Evolutionary conservation across 768 basidiomycete genomes (phyloP).

Genomic region (Paxillus ammoniavirescens): DNA sequence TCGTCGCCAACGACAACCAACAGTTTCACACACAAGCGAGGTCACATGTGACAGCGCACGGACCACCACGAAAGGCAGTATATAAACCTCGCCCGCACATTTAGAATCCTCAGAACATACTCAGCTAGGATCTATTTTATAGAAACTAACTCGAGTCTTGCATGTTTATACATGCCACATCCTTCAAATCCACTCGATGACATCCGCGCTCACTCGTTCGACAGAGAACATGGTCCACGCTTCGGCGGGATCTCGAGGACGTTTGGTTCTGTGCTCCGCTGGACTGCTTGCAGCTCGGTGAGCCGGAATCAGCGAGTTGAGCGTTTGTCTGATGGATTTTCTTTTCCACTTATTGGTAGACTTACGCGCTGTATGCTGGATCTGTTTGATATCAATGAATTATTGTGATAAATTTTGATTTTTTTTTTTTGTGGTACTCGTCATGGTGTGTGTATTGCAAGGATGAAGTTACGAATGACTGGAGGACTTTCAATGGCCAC

Average conservation of each 20-base stretch:
- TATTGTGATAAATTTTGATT: too few relatives aligned
- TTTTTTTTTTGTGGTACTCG: too few relatives aligned
- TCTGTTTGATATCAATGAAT: too few relatives aligned
- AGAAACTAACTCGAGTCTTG: conserved; percentile 79
- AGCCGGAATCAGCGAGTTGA: conserved; percentile 48
- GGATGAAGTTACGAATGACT: too few relatives aligned
- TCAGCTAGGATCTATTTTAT: conserved; percentile 80
- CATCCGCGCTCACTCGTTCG: conserved; percentile 58
- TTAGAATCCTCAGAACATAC: conserved; percentile 61
- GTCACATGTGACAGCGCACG: conserved; percentile 31
- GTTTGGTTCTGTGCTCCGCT: conserved; percentile 45
- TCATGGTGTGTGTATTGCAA: too few relatives aligned
- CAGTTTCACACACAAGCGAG: neutral
- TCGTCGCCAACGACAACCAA: neutral
- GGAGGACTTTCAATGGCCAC: too few relatives aligned
- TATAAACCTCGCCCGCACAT: conserved; percentile 27
- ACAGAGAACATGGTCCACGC: conserved; percentile 59
- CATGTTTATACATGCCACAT: conserved; percentile 76
- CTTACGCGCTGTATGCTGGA: neutral
- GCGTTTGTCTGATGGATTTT: conserved; percentile 64
- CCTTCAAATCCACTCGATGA: conserved; percentile 74
- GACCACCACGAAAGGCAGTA: conserved; percentile 32
- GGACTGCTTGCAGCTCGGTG: conserved; percentile 28
- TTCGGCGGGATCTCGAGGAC: conserved; percentile 53
- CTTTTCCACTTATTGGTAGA: too few relatives aligned